phyloP scores from a whole-genome alignment of 2,329 filamentous ascomycete genomes.

The Lecanicillium sp. region DNA sequence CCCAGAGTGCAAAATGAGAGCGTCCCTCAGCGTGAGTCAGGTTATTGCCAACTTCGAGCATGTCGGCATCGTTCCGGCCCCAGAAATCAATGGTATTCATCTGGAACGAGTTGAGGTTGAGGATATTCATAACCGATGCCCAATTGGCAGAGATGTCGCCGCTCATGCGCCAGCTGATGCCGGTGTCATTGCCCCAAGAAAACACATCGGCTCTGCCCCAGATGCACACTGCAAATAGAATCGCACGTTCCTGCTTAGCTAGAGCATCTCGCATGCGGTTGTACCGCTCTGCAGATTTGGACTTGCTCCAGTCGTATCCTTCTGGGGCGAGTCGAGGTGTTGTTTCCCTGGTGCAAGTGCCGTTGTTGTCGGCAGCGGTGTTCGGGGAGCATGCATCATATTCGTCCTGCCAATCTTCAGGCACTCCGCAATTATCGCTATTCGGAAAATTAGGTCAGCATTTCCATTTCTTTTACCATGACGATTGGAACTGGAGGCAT shows the following conservation, averaged over 20 bases:
- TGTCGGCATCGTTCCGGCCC: constrained; percentile 42
- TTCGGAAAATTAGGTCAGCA: no score
- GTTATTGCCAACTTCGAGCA: constrained; percentile 43
- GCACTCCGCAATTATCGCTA: constrained; percentile 6
- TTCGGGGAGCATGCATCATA: constrained; percentile 1
- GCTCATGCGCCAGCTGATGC: constrained; percentile 39
- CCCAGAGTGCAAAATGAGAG: constrained; percentile 45
- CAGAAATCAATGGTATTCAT: constrained; percentile 37
- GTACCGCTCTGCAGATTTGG: constrained; percentile 39
- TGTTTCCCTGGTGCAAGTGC: constrained; percentile 14
- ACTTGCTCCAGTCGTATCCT: constrained; percentile 42
- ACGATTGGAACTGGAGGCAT: no score
- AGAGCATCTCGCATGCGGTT: constrained; percentile 43
- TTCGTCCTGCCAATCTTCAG: constrained; percentile 1
- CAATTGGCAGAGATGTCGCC: constrained; percentile 32
- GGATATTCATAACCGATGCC: constrained; percentile 27
- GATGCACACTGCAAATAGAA: constrained; percentile 44
- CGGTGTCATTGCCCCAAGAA: constrained; percentile 39
- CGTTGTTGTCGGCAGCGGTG: constrained; percentile 1
- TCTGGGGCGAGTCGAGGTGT: constrained; percentile 28
- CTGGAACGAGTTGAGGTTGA: constrained; percentile 41
- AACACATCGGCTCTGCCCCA: constrained; percentile 45
- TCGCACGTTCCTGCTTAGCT: constrained; percentile 32
- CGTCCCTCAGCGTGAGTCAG: constrained; percentile 36
- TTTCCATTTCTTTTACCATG: no score